Conservation (phyloP, 2,329 filamentous ascomycete species). For the Paraphaeosphaeria minitans region DNA sequence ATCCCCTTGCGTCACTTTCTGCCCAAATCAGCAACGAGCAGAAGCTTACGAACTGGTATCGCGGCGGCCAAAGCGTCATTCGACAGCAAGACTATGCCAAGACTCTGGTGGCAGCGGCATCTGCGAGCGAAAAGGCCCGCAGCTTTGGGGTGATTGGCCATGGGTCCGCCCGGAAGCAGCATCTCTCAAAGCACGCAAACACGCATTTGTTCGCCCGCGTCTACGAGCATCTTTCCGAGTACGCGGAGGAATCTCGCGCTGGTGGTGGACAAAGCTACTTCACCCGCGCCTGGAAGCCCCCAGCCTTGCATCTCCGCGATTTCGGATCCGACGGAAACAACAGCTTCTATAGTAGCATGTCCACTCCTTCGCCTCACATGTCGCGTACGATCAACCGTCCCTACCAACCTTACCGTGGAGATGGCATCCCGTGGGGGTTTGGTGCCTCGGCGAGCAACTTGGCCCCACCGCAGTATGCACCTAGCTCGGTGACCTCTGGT, state of each 20-base stretch:
- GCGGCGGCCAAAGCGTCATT: constrained; percentile 32
- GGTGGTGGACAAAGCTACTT: constrained; percentile 46
- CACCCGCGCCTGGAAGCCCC: constrained; percentile 43
- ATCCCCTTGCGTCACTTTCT: constrained; percentile 32
- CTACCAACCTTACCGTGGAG: constrained; percentile 1
- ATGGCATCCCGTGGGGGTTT: constrained; percentile 1
- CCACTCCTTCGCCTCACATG: background rate
- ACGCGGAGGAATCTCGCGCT: constrained; percentile 39
- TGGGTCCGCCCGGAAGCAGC: background rate
- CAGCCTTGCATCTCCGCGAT: constrained; percentile 49
- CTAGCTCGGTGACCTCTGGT: background rate
- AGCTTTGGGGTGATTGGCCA: constrained; percentile 23
- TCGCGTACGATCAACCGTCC: constrained; percentile 2
- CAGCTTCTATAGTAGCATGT: constrained; percentile 42
- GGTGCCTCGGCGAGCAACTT: background rate
- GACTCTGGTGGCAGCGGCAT: constrained; percentile 28
- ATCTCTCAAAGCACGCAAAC: constrained; percentile 23
- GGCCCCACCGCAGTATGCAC: background rate
- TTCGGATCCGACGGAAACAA: constrained; percentile 42
- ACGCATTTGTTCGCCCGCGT: constrained; percentile 49
- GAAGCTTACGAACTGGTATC: constrained; percentile 51
- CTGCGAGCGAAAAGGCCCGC: constrained; percentile 14
- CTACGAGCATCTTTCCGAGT: constrained; percentile 50
- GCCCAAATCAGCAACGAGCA: constrained; percentile 37
- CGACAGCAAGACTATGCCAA: constrained; percentile 35